Evolutionary conservation across 345 rosid genomes (phyloP), one percentile per base, ranked within the genome.

Genomic region (Mercurialis annua): DNA sequence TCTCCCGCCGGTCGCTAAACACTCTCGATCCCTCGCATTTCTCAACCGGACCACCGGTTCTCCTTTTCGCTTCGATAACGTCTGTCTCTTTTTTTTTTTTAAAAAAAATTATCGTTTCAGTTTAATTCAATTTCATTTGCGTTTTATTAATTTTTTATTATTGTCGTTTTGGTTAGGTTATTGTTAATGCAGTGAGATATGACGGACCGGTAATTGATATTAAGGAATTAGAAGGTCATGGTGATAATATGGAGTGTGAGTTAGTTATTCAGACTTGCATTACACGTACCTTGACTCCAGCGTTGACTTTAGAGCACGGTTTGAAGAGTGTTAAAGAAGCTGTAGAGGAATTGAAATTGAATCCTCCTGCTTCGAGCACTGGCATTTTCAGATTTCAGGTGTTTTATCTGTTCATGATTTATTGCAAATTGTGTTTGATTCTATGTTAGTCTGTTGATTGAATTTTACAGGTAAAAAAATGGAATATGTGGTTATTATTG

Each of bases 371-470:
- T 33, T 76, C 84, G 54, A 77, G 81, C 34, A 69, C 69, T 43
- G 96, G 97, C 43, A 63, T 88, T 62, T 63, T 83, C 49, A 85
- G 97, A 66, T 88, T 87, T 80, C 92, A 83, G 94, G 93, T 90
- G 71, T n/a, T 69, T 52, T 7, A 7, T 5, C 8, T n/a, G 6
- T 50, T 48, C n/a, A 26, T 6, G 17, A 54, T 3, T 36, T 36
- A 3, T 36, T 36, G 4, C 5, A 36, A 36, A 3, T 9, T 36
- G 40, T 36, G n/a, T 36, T 4, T 36, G 40, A 9, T 36, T 36
- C 9, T 9, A 36, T 36, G 4, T 3, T 36, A 4, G 4, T 3
- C 40, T 3, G 9, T 36, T 36, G 9, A 36, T 26, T 15, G 18
- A 18, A 33, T 30, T 9, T 55, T 6, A 55, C 38, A 21, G n/a